Base-by-base conservation (phyloP, 495 filamentous ascomycete species). In the Astrothelium macrocarpum region DNA sequence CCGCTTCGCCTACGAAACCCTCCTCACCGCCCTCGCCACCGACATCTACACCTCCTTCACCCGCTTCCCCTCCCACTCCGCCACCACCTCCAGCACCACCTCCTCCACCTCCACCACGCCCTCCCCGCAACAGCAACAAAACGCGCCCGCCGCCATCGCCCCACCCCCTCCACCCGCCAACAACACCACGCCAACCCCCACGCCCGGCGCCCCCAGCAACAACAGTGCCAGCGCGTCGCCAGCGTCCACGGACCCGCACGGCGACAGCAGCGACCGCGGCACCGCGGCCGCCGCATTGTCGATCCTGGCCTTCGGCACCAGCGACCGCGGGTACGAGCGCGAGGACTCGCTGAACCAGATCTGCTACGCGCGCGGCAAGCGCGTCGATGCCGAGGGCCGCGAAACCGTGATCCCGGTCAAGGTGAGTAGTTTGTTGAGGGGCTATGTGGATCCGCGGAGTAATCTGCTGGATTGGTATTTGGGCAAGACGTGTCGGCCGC, bases 261-360 rank as follows among this genome's bases (percentile, higher is more conserved):
- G 10, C 0, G 18, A 16, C 36, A 49, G 45, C 45, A 49, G 45
- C 45, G 0, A n/a, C 11, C 45, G 45, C 32, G 16, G 59, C 14
- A 34, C 36, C 3, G 39, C 32, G 20, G 18, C 32, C 58, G n/a
- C 5, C 36, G 42, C 68, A 67, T 73, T 77, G 36, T 67, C 61
- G 32, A 64, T 77, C 59, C 65, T 77, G 32, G 75, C 74, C 12
- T 77, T 75, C 60, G 75, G 75, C 25, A 65, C 70, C 23, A 71
- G 71, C 0, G 73, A 77, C 66, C 71, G 71, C 59, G 68, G 72
- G 14, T 76, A 71, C 64, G 74, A 76, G 56, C 74, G 75, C 31
- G 70, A 74, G 53, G 75, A 77, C 39, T 65, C 62, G 61, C 64
- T 70, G 65, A 75, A 75, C 62, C 71, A 72, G 65, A 66, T 76